Percentiles rank a stretch among this genome's conserved stretches.
Conservation (phyloP, 2,329 filamentous ascomycete species). For the Anthostomella pinea region DNA sequence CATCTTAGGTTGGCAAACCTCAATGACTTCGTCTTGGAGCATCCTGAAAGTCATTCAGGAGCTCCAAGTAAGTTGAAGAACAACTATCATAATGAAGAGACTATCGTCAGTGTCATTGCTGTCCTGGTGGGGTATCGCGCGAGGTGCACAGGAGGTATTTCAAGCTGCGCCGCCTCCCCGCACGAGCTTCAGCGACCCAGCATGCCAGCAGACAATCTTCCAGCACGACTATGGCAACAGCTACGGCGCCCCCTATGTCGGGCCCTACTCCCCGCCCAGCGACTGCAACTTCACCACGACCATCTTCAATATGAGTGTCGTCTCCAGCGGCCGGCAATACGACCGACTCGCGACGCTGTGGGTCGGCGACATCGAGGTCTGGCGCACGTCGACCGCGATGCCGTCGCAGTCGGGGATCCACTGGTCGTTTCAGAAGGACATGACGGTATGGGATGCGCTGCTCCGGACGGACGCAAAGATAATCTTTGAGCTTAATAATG, state of each 20-base stretch:
- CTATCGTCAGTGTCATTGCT: too few relatives aligned
- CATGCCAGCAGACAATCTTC: conserved; percentile 23
- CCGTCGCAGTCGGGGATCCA: conserved; percentile 56
- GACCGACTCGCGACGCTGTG: conserved; percentile 61
- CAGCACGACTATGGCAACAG: conserved; percentile 27
- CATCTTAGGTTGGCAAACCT: too few relatives aligned
- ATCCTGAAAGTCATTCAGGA: too few relatives aligned
- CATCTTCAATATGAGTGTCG: conserved; percentile 58
- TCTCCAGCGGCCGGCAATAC: conserved; percentile 57
- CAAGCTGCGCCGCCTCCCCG: conserved; percentile 27
- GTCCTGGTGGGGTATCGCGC: too few relatives aligned
- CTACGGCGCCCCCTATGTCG: conserved; percentile 28
- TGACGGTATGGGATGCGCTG: conserved; percentile 54
- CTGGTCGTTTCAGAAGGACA: conserved; percentile 56
- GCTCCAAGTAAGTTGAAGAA: too few relatives aligned
- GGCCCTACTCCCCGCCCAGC: conserved; percentile 22
- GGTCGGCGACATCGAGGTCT: conserved; percentile 61
- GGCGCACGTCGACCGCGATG: conserved; percentile 63
- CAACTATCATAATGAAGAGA: too few relatives aligned
- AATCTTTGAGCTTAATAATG: conserved; percentile 61
- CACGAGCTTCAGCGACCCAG: conserved; percentile 13
- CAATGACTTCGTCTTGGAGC: too few relatives aligned
- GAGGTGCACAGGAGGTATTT: conserved; percentile 28
- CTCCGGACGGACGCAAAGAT: conserved; percentile 49
- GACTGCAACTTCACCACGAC: conserved; percentile 28